phyloP scores from a whole-genome alignment of 2,329 filamentous ascomycete genomes.

The Biscogniauxia sp. region DNA sequence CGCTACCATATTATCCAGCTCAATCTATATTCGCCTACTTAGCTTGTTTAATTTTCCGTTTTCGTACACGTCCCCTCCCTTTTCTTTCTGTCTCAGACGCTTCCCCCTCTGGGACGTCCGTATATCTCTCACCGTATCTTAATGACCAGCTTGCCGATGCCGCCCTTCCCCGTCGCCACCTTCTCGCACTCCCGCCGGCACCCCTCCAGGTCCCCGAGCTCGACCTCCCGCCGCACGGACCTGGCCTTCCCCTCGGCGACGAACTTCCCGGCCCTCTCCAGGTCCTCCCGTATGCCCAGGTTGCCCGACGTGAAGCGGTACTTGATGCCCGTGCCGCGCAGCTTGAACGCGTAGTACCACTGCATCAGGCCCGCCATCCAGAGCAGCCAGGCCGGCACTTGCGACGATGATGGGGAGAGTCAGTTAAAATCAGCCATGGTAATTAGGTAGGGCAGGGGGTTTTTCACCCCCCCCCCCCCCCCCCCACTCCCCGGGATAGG shows the following conservation, averaged over 20 bases:
- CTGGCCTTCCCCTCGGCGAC: constrained; percentile 43
- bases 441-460: too few species aligned
- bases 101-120: too few species aligned
- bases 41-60: too few species aligned
- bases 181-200: constrained; percentile 41
- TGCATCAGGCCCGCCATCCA: constrained; percentile 36
- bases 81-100: too few species aligned
- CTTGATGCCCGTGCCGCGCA: constrained; percentile 43
- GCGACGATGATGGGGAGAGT: too few species aligned
- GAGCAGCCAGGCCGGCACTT: constrained; percentile 38
- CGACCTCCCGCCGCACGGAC: constrained; percentile 40
- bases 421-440: too few species aligned
- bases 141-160: constrained; percentile 43
- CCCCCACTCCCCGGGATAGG: too few species aligned
- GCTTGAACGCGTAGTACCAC: constrained; percentile 40
- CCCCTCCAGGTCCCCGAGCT: constrained; percentile 42
- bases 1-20: too few species aligned
- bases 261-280: constrained; percentile 41
- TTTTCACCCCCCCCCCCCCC: too few species aligned
- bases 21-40: too few species aligned
- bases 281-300: constrained; percentile 37
- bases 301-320: constrained; percentile 47
- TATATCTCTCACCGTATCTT: constrained; percentile 28
- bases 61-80: too few species aligned
- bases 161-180: constrained; percentile 41